phyloP scores from a whole-genome alignment of 768 basidiomycete species.

The Russula sp. region DNA sequence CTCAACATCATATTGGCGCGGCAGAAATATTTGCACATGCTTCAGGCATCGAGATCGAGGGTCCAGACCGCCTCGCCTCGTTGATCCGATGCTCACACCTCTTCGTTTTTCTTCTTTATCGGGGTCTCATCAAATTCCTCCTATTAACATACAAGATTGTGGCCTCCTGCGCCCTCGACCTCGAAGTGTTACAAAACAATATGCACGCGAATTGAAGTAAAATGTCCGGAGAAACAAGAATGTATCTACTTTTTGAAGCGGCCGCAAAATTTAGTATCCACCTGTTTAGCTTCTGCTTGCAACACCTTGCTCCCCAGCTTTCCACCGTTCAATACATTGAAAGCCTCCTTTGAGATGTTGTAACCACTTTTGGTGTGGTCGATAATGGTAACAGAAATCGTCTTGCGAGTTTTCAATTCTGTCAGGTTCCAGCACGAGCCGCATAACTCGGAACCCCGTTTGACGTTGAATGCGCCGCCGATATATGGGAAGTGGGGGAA shows the following conservation, averaged over 20 bases:
- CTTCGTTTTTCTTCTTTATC: conserved; percentile 13
- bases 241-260: neutral
- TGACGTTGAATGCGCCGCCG: conserved; percentile 52
- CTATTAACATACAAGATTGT: no score
- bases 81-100: conserved; percentile 6
- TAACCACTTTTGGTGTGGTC: conserved; percentile 47
- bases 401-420: conserved; percentile 41
- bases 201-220: no score
- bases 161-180: no score
- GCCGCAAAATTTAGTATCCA: no score
- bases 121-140: conserved; percentile 23
- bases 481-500: conserved; percentile 60
- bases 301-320: no score
- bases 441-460: conserved; percentile 51
- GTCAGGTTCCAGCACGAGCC: conserved; percentile 61
- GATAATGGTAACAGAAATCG: conserved; percentile 50
- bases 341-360: conserved; percentile 37
- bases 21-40: neutral
- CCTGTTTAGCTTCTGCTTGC: no score
- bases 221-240: no score
- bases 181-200: no score
- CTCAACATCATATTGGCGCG: no score
- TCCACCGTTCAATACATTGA: conserved; percentile 35
- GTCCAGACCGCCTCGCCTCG: neutral
- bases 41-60: neutral